phyloP scores from a whole-genome alignment of 2,329 filamentous ascomycete species.

The Teratosphaeria viscida region DNA sequence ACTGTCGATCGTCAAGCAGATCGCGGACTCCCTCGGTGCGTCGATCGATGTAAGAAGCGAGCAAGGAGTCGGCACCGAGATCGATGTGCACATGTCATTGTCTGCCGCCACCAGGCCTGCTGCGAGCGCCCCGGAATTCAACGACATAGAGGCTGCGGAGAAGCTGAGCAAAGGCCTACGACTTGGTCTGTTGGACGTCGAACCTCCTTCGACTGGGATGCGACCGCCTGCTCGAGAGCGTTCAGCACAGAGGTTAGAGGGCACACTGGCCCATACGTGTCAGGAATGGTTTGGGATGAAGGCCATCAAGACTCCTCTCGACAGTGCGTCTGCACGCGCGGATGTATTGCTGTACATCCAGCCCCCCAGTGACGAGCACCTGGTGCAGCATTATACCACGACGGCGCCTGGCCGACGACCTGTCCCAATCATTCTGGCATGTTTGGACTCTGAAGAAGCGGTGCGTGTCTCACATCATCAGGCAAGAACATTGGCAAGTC shows the following conservation, averaged over 20 bases:
- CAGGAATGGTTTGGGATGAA: not conserved
- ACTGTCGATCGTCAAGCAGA: constrained; percentile 49
- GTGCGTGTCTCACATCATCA: constrained; percentile 13
- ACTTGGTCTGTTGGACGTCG: constrained; percentile 13
- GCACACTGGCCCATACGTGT: not conserved
- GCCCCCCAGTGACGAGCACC: constrained; percentile 12
- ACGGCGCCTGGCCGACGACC: constrained; percentile 8
- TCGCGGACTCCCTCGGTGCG: constrained; percentile 51
- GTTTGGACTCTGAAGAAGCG: constrained; percentile 25
- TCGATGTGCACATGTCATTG: constrained; percentile 9
- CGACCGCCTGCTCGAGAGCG: not conserved
- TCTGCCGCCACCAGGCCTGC: not conserved
- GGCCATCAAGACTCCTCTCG: not conserved
- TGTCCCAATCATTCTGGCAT: constrained; percentile 11
- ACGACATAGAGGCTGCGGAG: not conserved
- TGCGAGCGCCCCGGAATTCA: not conserved
- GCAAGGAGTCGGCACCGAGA: constrained; percentile 26
- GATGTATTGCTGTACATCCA: constrained; percentile 16
- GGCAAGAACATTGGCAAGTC: constrained; percentile 7
- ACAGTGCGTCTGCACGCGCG: constrained; percentile 10
- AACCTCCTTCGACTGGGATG: not conserved
- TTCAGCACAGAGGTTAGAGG: constrained; percentile 2
- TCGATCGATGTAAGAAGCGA: constrained; percentile 47
- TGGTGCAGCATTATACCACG: constrained; percentile 3
- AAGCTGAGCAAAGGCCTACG: constrained; percentile 1